Conservation (phyloP, 2,329 filamentous ascomycete species). For the Chaetomium globosum region DNA sequence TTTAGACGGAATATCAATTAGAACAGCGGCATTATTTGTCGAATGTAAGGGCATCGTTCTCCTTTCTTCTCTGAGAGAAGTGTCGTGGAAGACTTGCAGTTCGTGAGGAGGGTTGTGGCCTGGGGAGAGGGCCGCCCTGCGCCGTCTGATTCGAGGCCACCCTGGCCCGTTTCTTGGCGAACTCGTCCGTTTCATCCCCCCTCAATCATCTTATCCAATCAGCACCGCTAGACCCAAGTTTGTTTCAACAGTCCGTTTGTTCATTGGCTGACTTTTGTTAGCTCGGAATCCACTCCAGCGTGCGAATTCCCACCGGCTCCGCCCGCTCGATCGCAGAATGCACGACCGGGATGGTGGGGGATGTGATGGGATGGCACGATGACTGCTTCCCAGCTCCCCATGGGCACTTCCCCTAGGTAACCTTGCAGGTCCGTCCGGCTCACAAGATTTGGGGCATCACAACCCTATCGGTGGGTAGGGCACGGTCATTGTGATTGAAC, state of each 20-base stretch:
- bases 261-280: constrained; percentile 3
- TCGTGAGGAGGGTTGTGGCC: not conserved
- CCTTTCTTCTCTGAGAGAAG: not conserved
- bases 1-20: too few relatives aligned
- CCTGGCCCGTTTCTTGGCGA: constrained; percentile 1
- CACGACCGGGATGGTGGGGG: constrained; percentile 12
- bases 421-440: not conserved
- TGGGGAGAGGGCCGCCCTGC: too few relatives aligned
- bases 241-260: not conserved
- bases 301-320: not conserved
- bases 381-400: not conserved
- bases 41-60: too few relatives aligned
- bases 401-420: not conserved
- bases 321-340: constrained; percentile 24
- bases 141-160: not conserved
- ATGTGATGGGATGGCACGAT: not conserved
- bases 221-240: not conserved
- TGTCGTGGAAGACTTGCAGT: too few relatives aligned
- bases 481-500: not conserved
- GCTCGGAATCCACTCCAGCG: not conserved
- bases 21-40: too few relatives aligned
- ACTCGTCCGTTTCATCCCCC: constrained; percentile 9
- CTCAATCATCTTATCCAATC: constrained; percentile 5
- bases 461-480: not conserved
- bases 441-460: not conserved